A percentile compares a stretch with the other conserved stretches of the same genome.
Conservation (phyloP, 2,329 filamentous ascomycete species). For the Drechslerella coelobrocha region DNA sequence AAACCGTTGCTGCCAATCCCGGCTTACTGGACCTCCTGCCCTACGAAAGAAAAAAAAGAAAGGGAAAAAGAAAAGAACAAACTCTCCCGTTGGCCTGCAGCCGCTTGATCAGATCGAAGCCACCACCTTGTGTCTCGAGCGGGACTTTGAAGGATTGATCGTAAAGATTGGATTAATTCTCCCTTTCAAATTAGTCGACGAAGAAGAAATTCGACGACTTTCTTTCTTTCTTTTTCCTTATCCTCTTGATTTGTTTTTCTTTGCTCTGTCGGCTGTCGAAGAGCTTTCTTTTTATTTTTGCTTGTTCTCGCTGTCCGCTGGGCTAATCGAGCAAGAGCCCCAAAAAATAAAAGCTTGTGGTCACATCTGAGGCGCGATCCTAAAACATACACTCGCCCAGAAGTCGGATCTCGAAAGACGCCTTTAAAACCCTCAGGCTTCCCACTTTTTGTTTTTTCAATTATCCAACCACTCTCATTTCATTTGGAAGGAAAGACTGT, state of each 20-base stretch:
- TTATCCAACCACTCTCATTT: background rate
- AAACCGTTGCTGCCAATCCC: background rate
- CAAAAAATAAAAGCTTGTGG: background rate
- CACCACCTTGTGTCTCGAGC: conserved; percentile 38
- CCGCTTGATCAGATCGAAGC: conserved; percentile 29
- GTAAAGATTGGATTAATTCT: conserved; percentile 19
- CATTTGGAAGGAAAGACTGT: background rate
- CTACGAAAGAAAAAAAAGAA: background rate
- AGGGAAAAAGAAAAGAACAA: background rate
- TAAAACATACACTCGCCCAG: conserved; percentile 28
- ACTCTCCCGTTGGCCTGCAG: background rate
- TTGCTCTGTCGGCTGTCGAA: no score
- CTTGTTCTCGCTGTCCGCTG: no score
- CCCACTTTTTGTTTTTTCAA: conserved; percentile 1
- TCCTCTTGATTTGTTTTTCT: no score
- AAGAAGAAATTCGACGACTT: background rate
- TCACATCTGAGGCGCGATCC: conserved; percentile 28
- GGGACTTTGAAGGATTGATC: conserved; percentile 37
- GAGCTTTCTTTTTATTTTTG: no score
- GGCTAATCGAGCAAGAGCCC: no score
- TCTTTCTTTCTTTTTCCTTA: no score
- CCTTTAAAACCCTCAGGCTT: conserved; percentile 25
- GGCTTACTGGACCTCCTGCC: background rate
- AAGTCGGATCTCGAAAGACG: conserved; percentile 16
- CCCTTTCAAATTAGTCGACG: background rate